Conservation (phyloP, 495 filamentous ascomycete genomes). For the Neurospora sp. region DNA sequence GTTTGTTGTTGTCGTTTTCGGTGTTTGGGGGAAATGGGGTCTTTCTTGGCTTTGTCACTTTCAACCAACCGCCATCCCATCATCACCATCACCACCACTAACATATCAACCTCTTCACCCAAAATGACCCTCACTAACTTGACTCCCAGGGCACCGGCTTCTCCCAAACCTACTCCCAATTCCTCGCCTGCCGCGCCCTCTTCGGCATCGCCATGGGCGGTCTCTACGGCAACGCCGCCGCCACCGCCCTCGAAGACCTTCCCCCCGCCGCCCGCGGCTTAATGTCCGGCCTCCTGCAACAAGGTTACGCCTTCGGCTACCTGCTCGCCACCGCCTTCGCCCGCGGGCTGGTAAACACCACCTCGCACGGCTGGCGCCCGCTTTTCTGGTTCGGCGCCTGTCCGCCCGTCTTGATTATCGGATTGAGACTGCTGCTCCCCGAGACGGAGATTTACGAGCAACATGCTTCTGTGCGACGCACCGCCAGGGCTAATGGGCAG, state of each 20-base stretch:
- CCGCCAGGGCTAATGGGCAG: constrained; percentile 13
- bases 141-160: constrained; percentile 58
- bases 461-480: constrained; percentile 47
- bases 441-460: constrained; percentile 63
- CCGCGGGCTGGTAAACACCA: constrained; percentile 60
- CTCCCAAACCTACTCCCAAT: constrained; percentile 64
- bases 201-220: constrained; percentile 88
- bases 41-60: background rate
- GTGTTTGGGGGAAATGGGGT: background rate
- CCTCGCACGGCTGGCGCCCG: constrained; percentile 66
- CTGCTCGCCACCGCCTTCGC: constrained; percentile 72
- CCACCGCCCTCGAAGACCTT: constrained; percentile 79
- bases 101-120: background rate
- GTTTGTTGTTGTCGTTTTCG: background rate
- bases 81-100: background rate
- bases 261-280: constrained; percentile 65
- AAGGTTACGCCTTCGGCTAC: constrained; percentile 86
- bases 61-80: background rate
- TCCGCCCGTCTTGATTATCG: constrained; percentile 71
- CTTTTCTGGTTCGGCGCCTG: constrained; percentile 81
- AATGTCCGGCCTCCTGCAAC: constrained; percentile 73
- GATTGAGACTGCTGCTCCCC: constrained; percentile 64
- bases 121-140: constrained; percentile 8
- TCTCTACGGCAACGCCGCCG: constrained; percentile 78
- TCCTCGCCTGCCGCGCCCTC: constrained; percentile 71